Evolutionary conservation across 1,139 yeast genomes (phyloP).

Genomic region (Kodamaea sp.): DNA sequence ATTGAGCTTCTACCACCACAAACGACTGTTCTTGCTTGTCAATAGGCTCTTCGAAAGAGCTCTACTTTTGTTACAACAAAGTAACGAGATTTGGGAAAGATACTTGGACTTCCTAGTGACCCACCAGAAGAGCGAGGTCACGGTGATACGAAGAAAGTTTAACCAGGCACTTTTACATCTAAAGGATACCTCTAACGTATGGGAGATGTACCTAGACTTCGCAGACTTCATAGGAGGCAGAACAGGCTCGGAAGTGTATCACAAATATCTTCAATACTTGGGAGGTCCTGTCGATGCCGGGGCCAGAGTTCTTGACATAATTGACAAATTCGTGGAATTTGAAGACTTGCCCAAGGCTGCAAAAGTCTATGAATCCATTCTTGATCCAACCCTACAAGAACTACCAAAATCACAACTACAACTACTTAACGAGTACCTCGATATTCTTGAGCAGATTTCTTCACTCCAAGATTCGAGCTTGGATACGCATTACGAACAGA

Average conservation of each 20-base stretch:
- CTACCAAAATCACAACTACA: slow-evolving; percentile 9
- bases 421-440: slow-evolving; percentile 10
- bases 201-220: slow-evolving; percentile 60
- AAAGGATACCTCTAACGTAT: slow-evolving; percentile 59
- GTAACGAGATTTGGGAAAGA: slow-evolving; percentile 57
- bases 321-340: slow-evolving; percentile 25
- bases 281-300: slow-evolving; percentile 6
- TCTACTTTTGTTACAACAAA: slow-evolving; percentile 42
- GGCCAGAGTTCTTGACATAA: slow-evolving; percentile 17
- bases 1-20: slow-evolving; percentile 29
- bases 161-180: slow-evolving; percentile 53
- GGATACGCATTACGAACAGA: slow-evolving; percentile 28
- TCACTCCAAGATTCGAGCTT: neutral
- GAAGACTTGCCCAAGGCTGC: slow-evolving; percentile 18
- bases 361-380: slow-evolving; percentile 1
- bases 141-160: slow-evolving; percentile 49
- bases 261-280: slow-evolving; percentile 40
- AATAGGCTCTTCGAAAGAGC: slow-evolving; percentile 50
- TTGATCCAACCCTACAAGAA: slow-evolving; percentile 1
- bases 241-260: slow-evolving; percentile 44
- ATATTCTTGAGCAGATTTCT: slow-evolving; percentile 3
- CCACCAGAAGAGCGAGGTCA: slow-evolving; percentile 36
- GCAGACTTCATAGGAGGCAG: slow-evolving; percentile 48
- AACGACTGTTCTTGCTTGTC: slow-evolving; percentile 32
- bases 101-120: slow-evolving; percentile 49